Evolutionary conservation across 257 asterid species (phyloP).

Genomic region (Cordia subcordata): DNA sequence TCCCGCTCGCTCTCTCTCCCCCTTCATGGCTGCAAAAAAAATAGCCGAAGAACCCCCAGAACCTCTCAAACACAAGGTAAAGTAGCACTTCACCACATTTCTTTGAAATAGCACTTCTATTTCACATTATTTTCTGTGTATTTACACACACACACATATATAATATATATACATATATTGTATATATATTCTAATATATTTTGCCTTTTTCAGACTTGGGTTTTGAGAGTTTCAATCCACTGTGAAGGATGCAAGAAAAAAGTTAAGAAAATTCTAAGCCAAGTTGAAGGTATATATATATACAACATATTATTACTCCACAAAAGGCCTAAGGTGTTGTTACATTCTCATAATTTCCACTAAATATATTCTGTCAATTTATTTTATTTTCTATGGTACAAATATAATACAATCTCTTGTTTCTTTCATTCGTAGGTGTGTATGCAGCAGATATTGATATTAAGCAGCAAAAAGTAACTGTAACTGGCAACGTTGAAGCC

Average conservation of each 20-base stretch:
- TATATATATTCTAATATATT: neutral
- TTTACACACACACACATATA: too few species aligned
- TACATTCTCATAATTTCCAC: too few species aligned
- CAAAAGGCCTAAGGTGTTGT: too few species aligned
- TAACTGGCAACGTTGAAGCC: conserved; percentile 43
- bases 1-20: neutral
- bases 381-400: neutral
- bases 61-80: conserved; percentile 38
- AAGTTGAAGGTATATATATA: conserved; percentile 38
- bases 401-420: neutral
- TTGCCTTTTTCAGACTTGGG: conserved; percentile 34
- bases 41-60: conserved; percentile 22
- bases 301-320: too few species aligned
- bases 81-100: too few species aligned
- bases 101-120: neutral
- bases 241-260: conserved; percentile 72
- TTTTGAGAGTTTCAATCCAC: conserved; percentile 65
- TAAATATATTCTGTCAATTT: too few species aligned
- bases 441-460: conserved; percentile 42
- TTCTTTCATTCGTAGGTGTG: conserved; percentile 38
- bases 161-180: too few species aligned
- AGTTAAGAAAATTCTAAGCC: conserved; percentile 51
- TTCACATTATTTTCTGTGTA: neutral
- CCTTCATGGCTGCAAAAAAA: conserved; percentile 40
- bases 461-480: conserved; percentile 61